These are phyloP conservation scores for Monascus purpureus DNA, from an alignment of 495 filamentous ascomycete species.

Conservation along the genomic window DNA sequence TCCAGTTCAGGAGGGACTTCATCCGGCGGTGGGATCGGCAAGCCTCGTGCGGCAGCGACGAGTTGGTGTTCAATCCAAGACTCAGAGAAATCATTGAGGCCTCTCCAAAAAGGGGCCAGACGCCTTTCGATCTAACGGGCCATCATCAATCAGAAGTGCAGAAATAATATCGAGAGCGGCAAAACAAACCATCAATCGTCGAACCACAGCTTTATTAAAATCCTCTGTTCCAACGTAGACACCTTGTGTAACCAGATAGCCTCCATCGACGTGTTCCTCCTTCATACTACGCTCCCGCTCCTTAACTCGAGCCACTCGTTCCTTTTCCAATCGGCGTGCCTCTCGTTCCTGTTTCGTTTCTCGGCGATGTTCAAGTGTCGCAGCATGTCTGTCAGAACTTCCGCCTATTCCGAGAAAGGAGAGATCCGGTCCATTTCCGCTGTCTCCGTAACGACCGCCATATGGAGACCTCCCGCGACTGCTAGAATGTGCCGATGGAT, in stretches of 20 bases:
- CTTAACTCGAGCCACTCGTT: slow-evolving; percentile 54
- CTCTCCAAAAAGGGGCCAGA: slow-evolving; percentile 89
- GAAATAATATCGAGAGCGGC: not conserved
- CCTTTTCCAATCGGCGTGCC: slow-evolving; percentile 69
- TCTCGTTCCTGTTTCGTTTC: slow-evolving; percentile 91
- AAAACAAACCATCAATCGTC: slow-evolving; percentile 72
- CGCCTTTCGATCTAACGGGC: slow-evolving; percentile 90
- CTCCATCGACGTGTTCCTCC: slow-evolving; percentile 89
- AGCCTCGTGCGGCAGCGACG: slow-evolving; percentile 74
- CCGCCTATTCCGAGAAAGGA: slow-evolving; percentile 40
- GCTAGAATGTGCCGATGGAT: slow-evolving; percentile 24
- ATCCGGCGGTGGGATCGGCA: slow-evolving; percentile 73
- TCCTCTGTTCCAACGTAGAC: slow-evolving; percentile 87
- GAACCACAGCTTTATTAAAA: slow-evolving; percentile 78
- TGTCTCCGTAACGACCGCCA: slow-evolving; percentile 21
- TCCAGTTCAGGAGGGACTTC: slow-evolving; percentile 60
- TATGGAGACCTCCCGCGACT: slow-evolving; percentile 22
- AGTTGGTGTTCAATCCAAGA: slow-evolving; percentile 91
- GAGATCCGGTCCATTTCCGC: slow-evolving; percentile 41
- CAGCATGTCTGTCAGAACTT: slow-evolving; percentile 26
- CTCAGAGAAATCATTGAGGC: slow-evolving; percentile 74
- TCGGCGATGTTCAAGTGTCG: slow-evolving; percentile 40
- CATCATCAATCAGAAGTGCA: not conserved
- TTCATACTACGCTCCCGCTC: slow-evolving; percentile 86
- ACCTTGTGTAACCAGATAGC: slow-evolving; percentile 87